Percentiles rank a stretch among this genome's conserved stretches.
Conservation (phyloP, 192 early-diverging fungal genomes). For the Gaertneriomyces sp. region DNA sequence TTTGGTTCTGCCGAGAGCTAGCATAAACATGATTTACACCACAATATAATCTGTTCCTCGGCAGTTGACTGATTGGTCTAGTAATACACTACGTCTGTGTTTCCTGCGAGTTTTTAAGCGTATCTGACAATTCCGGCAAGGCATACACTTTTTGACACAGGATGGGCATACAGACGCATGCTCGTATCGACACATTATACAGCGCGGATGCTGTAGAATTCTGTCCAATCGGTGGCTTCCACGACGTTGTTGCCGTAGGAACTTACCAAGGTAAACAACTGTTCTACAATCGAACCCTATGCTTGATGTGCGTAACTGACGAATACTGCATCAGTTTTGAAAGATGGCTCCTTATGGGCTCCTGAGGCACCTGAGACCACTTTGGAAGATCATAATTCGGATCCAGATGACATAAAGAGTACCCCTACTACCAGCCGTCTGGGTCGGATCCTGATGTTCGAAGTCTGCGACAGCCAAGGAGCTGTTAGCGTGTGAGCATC, state of each 20-base stretch:
- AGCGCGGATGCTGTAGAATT: conserved; percentile 55
- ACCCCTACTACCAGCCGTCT: conserved; percentile 6
- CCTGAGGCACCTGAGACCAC: background rate
- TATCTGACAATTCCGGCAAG: no score
- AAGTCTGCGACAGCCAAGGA: background rate
- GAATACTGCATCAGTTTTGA: conserved; percentile 19
- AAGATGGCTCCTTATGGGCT: conserved; percentile 25
- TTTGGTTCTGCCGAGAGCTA: no score
- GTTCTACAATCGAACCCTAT: no score
- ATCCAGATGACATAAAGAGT: background rate
- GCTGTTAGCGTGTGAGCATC: background rate
- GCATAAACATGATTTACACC: no score
- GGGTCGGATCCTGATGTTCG: conserved; percentile 21
- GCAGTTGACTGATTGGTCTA: no score
- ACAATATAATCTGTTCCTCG: no score
- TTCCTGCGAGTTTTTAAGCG: no score
- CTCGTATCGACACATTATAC: conserved; percentile 46
- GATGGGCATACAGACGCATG: background rate
- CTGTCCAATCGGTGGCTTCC: conserved; percentile 31
- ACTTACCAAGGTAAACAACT: conserved; percentile 39
- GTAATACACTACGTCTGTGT: no score
- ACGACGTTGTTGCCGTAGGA: conserved; percentile 39
- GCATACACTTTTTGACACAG: no score
- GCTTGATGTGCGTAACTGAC: no score
- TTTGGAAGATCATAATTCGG: no score